Evolutionary conservation across 139 green algal genomes (phyloP), one percentile per base, ranked within the genome.

Genomic region (Chlorella sp.): DNA sequence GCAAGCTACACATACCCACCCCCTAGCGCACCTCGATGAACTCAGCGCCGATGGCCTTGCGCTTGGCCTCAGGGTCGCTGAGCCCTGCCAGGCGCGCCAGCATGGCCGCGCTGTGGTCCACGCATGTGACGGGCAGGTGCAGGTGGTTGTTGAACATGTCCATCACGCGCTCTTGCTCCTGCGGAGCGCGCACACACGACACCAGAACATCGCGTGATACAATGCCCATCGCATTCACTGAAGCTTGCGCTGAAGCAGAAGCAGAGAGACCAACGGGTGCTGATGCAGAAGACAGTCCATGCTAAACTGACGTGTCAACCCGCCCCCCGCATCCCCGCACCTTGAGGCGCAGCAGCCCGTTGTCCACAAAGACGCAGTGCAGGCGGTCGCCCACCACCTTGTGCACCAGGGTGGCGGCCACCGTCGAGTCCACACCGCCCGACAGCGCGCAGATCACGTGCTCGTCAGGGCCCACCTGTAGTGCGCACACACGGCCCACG

Each of bases 331-430:
- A n/a, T n/a, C n/a, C n/a, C n/a, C n/a, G n/a, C n/a, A n/a, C 84
- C 62, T 93, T 88, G 82, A 89, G 93, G 3, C 93, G 76, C 74
- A 99, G 85, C 49, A 99, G 89, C 20, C 96, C 96, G 73, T 99
- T 98, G 85, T 99, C 96, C 5, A 99, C 96, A 83, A 99, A 99
- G n/a, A 97, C 89, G 77, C 96, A 99, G 88, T 99, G 96, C 84
- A 99, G 86, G 26, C 96, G 82, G 75, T 99, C 95, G 4, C 93
- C 93, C 5, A 74, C 32, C 23, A 49, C 81, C 79, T 89, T 90
- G 91, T 99, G 95, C 62, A 99, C 91, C 55, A 99, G 82, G 0
- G 92, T 97, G 32, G 96, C 96, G 0, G 96, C 96, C 23, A 99
- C 96, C 24, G 92, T 93, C 65, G 82, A 93, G 88, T 99, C 96